These are phyloP conservation scores for Brettanomyces bruxellensis DNA, from an alignment of 805 yeast species.

Conservation along the genomic window DNA sequence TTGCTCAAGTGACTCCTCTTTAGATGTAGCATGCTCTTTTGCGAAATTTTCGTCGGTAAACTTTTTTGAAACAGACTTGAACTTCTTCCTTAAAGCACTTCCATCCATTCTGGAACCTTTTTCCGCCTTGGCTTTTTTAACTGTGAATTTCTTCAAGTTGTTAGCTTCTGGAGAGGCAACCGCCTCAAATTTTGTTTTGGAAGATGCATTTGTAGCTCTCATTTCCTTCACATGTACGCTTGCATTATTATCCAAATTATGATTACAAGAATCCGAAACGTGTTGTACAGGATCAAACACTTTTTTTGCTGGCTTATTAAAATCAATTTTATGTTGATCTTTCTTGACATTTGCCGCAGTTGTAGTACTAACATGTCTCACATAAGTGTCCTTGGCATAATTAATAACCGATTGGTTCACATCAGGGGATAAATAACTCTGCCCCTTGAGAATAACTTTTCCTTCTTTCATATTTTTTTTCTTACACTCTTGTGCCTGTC, in stretches of 20 bases:
- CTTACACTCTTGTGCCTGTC: slow-evolving; percentile 3
- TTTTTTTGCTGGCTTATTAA: slow-evolving; percentile 35
- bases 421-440: neutral
- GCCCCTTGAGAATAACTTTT: neutral
- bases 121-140: slow-evolving; percentile 1
- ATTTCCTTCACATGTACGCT: too few relatives aligned
- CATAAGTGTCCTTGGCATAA: neutral
- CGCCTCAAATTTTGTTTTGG: too few relatives aligned
- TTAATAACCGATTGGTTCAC: neutral
- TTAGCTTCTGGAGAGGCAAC: too few relatives aligned
- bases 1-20: too few relatives aligned
- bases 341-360: slow-evolving; percentile 30
- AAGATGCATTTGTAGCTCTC: too few relatives aligned
- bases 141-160: neutral
- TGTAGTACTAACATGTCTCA: slow-evolving; percentile 8
- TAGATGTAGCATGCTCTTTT: too few relatives aligned
- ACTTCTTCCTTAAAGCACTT: neutral
- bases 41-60: neutral
- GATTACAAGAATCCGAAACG: neutral
- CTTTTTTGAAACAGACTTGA: too few relatives aligned
- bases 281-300: neutral
- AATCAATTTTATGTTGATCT: slow-evolving; percentile 50
- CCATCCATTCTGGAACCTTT: too few relatives aligned
- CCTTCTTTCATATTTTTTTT: slow-evolving; percentile 3
- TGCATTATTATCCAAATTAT: too few relatives aligned